Evolutionary conservation across 106 monocot species (phyloP).

Genomic region (Dioscorea alata): DNA sequence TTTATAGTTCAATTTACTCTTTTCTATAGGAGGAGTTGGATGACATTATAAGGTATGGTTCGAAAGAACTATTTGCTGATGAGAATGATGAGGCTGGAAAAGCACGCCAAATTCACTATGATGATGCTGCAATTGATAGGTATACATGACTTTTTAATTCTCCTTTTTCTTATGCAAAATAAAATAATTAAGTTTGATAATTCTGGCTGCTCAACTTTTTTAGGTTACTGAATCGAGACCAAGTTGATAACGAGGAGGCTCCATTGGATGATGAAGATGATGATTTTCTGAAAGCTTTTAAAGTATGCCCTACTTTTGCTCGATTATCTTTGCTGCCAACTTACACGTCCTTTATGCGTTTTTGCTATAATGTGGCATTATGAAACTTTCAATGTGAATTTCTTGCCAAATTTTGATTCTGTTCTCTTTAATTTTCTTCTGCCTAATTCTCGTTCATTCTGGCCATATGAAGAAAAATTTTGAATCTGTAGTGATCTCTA

Average conservation of each 20-base stretch:
- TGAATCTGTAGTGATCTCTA: no score
- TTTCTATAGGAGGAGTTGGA: constrained; percentile 80
- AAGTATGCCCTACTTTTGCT: constrained; percentile 31
- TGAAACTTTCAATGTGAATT: no score
- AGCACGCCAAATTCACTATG: constrained; percentile 97
- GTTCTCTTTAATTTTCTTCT: no score
- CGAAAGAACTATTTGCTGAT: constrained; percentile 91
- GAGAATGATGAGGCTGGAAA: constrained; percentile 86
- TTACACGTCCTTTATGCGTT: no score
- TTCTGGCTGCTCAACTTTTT: background rate
- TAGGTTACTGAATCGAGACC: constrained; percentile 90
- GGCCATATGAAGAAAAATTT: no score
- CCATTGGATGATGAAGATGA: constrained; percentile 81
- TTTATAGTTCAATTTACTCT: background rate
- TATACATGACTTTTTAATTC: constrained; percentile 8
- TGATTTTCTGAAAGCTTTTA: constrained; percentile 91
- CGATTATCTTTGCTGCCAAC: no score
- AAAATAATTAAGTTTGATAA: no score
- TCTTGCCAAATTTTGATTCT: no score
- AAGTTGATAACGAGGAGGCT: constrained; percentile 67
- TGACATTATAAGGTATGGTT: constrained; percentile 97
- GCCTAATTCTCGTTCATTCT: no score
- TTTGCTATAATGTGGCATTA: no score
- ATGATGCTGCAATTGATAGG: constrained; percentile 95
- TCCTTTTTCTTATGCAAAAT: background rate